Percentiles rank a stretch among this genome's conserved stretches.
Conservation (phyloP, 2,329 filamentous ascomycete species). For the Esteya vermicola region DNA sequence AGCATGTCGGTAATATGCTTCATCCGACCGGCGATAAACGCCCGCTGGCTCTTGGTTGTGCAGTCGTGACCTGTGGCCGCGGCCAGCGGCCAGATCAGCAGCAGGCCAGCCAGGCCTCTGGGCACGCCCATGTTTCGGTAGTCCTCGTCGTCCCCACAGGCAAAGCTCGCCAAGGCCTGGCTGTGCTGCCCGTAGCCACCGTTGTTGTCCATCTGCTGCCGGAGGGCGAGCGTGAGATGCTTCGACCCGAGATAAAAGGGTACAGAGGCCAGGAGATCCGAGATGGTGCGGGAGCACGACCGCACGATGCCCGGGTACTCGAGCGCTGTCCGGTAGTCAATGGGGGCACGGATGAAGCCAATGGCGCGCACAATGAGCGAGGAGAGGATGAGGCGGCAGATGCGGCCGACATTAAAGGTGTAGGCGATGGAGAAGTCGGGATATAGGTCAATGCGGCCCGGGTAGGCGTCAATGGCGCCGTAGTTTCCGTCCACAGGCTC, state of each 20-base stretch:
- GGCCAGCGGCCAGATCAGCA: slow-evolving; percentile 43
- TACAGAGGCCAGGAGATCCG: slow-evolving; percentile 43
- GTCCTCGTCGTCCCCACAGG: slow-evolving; percentile 26
- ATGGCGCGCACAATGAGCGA: slow-evolving; percentile 42
- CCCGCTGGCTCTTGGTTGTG: slow-evolving; percentile 42
- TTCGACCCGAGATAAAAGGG: slow-evolving; percentile 42
- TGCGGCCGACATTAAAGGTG: slow-evolving; percentile 39
- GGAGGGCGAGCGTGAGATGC: background rate
- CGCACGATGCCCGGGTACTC: slow-evolving; percentile 42
- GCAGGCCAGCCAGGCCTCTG: slow-evolving; percentile 43
- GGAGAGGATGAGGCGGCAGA: slow-evolving; percentile 38
- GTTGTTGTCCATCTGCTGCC: background rate
- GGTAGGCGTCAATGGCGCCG: slow-evolving; percentile 39
- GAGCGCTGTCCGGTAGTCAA: slow-evolving; percentile 47
- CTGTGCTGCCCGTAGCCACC: background rate
- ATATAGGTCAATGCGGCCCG: slow-evolving; percentile 45
- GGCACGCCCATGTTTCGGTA: slow-evolving; percentile 23
- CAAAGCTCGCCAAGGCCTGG: slow-evolving; percentile 22
- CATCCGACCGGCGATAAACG: slow-evolving; percentile 39
- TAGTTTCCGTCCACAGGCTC: slow-evolving; percentile 38
- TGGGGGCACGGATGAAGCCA: slow-evolving; percentile 43
- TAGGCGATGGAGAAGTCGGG: slow-evolving; percentile 41
- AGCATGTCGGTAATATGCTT: slow-evolving; percentile 38
- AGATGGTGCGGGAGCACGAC: slow-evolving; percentile 36
- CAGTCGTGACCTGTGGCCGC: slow-evolving; percentile 41